A percentile compares a stretch with the other conserved stretches of the same genome.
phyloP scores from a whole-genome alignment of 768 basidiomycete genomes.

The Coprinopsis cinerea region DNA sequence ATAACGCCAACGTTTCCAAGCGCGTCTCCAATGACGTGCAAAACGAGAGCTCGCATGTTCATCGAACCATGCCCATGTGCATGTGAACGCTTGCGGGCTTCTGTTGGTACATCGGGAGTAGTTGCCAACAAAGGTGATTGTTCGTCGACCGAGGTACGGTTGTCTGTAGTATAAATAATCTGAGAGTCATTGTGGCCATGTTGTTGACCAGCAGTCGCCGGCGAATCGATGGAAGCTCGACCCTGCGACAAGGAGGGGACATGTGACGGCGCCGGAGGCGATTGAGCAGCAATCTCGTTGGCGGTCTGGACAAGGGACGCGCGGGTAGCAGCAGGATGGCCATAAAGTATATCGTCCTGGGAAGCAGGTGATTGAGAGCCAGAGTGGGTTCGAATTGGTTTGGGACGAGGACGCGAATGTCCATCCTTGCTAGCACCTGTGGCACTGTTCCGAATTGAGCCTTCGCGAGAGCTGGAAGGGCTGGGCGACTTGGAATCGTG shows the following conservation, averaged over 20 bases:
- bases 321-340: slow-evolving; percentile 67
- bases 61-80: slow-evolving; percentile 62
- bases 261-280: slow-evolving; percentile 35
- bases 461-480: slow-evolving; percentile 21
- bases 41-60: slow-evolving; percentile 96
- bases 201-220: slow-evolving; percentile 6
- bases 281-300: slow-evolving; percentile 65
- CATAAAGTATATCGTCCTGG: slow-evolving; percentile 45
- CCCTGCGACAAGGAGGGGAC: slow-evolving; percentile 18
- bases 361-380: slow-evolving; percentile 17
- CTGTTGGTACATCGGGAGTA: neutral
- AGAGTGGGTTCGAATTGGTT: slow-evolving; percentile 24
- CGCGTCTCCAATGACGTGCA: slow-evolving; percentile 96
- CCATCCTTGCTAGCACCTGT: neutral
- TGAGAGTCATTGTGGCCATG: neutral
- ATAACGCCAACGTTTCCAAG: slow-evolving; percentile 98
- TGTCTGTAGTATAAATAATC: neutral
- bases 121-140: slow-evolving; percentile 5
- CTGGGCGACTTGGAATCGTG: slow-evolving; percentile 35
- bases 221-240: slow-evolving; percentile 24
- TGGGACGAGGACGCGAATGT: slow-evolving; percentile 21
- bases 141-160: slow-evolving; percentile 1
- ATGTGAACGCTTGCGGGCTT: neutral
- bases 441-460: slow-evolving; percentile 15
- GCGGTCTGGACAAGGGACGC: slow-evolving; percentile 78